phyloP scores from a whole-genome alignment of 2,329 filamentous ascomycete species.

The Colletotrichum truncatum region DNA sequence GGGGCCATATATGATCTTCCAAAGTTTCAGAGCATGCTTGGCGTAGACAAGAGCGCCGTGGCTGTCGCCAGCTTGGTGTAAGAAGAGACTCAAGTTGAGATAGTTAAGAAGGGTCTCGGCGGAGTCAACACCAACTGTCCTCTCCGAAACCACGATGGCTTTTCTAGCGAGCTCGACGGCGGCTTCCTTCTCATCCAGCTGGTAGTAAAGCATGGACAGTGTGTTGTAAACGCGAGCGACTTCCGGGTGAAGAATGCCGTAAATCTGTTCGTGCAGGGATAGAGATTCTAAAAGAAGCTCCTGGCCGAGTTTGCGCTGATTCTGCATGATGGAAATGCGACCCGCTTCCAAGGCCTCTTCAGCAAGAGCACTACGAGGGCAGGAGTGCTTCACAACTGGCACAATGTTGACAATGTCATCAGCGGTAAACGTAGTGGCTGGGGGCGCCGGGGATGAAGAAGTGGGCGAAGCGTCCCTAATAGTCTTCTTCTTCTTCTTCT shows the following conservation, averaged over 20 bases:
- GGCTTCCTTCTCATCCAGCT: slow-evolving; percentile 96
- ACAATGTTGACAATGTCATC: slow-evolving; percentile 93
- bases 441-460: slow-evolving; percentile 37
- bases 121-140: slow-evolving; percentile 92
- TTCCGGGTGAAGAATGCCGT: slow-evolving; percentile 95
- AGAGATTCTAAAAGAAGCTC: slow-evolving; percentile 96
- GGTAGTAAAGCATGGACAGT: slow-evolving; percentile 94
- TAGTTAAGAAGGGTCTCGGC: slow-evolving; percentile 95
- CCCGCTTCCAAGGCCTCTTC: slow-evolving; percentile 97
- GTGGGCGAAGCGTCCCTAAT: slow-evolving; percentile 63
- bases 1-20: slow-evolving; percentile 95
- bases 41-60: slow-evolving; percentile 87
- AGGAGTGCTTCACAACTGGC: slow-evolving; percentile 94
- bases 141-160: slow-evolving; percentile 94
- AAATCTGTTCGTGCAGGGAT: slow-evolving; percentile 97
- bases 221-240: slow-evolving; percentile 96
- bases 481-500: slow-evolving; percentile 65
- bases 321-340: slow-evolving; percentile 93
- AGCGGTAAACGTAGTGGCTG: slow-evolving; percentile 69
- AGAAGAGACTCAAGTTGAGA: slow-evolving; percentile 92
- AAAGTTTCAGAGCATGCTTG: slow-evolving; percentile 91
- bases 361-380: slow-evolving; percentile 87
- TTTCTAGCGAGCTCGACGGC: slow-evolving; percentile 96
- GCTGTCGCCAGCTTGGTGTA: slow-evolving; percentile 92
- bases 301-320: slow-evolving; percentile 94